phyloP scores from a whole-genome alignment of 2,329 filamentous ascomycete genomes.

The Proliferodiscus dingleyae region DNA sequence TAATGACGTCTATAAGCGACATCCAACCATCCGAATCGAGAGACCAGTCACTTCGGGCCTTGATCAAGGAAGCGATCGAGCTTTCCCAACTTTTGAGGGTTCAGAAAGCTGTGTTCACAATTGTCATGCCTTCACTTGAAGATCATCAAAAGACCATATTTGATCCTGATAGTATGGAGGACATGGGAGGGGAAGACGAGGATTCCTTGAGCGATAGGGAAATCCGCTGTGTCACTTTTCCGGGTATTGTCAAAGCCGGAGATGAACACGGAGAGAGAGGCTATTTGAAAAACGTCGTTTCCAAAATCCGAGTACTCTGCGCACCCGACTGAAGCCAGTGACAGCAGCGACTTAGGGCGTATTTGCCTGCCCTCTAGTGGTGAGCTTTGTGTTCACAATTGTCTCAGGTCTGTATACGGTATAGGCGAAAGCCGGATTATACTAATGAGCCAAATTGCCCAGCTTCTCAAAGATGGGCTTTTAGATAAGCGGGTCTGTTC shows the following conservation, averaged over 20 bases:
- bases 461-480: neutral
- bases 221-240: conserved; percentile 59
- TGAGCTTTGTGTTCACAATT: neutral
- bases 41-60: conserved; percentile 47
- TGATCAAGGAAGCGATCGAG: conserved; percentile 50
- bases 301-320: conserved; percentile 62
- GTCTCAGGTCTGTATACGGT: neutral
- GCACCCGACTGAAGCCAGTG: conserved; percentile 26
- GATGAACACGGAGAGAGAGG: conserved; percentile 59
- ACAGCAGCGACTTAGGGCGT: neutral
- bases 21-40: conserved; percentile 34
- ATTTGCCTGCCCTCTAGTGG: neutral
- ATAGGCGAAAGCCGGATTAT: neutral
- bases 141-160: conserved; percentile 51
- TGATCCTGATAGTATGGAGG: conserved; percentile 58
- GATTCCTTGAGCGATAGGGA: conserved; percentile 47
- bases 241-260: conserved; percentile 58
- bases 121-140: conserved; percentile 49
- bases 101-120: conserved; percentile 53
- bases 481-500: neutral
- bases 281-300: conserved; percentile 58
- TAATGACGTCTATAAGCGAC: conserved; percentile 45
- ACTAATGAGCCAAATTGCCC: neutral
- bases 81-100: conserved; percentile 51
- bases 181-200: conserved; percentile 58